Base-by-base conservation (phyloP, 345 rosid species). In the Firmiana major region DNA sequence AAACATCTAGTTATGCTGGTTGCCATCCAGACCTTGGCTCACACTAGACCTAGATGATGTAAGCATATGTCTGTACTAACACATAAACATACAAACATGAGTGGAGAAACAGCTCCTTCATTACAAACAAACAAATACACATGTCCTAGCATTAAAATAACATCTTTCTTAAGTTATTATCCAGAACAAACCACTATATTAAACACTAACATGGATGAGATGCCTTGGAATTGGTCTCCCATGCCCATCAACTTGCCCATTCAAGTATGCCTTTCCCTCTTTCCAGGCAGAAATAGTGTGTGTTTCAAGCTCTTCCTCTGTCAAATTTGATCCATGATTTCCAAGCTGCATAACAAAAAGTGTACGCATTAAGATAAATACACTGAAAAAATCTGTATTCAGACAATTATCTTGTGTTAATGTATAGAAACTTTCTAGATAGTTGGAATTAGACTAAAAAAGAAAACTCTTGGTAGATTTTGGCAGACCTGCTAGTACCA, bases 231-330 rank as follows among this genome's bases (percentile, higher is more conserved):
- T 79, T 77, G 89, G 84, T 79, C 86, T 86, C 60, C 79, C 84
- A 58, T 73, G 70, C 21, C 78, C 83, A 80, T 87, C 88, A 74
- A 87, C 77, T 80, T 87, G 86, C 74, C 84, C 73, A 28, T 55
- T 84, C 74, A 85, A 78, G 74, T 78, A 81, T 6, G 82, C 69
- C 75, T 88, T 88, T 62, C 82, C 87, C 79, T 85, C 88, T 60
- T 88, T 88, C 92, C 92, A 88, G 7, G 90, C 88, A 62, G 88
- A 81, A 74, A 88, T 88, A 58, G 88, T 81, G 75, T 87, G 97
- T 4, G 89, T 87, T 68, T 91, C 97, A 58, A 91, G 89, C 80
- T 91, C 94, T 82, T 91, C 97, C 90, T 91, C 97, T 4, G 93
- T 91, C 84, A 91, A 79, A 83, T 86, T 88, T 63, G 97, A 87